phyloP scores from a whole-genome alignment of 2,329 filamentous ascomycete genomes.

The Teratosphaeria gauchensis region DNA sequence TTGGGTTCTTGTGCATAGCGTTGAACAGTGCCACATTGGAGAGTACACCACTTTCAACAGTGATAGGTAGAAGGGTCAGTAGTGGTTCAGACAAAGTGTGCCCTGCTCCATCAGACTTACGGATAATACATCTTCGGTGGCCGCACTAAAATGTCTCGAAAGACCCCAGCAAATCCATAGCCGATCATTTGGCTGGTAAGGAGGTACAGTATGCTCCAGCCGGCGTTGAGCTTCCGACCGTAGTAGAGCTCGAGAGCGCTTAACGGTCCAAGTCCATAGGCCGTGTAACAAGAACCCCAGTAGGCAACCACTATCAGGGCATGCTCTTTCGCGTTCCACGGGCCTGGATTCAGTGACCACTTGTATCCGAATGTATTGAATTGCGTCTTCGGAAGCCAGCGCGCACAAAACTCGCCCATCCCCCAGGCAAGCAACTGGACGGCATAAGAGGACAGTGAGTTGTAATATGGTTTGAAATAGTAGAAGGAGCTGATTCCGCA shows the following conservation, averaged over 20 bases:
- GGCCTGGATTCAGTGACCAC: conserved; percentile 25
- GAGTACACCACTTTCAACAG: conserved; percentile 15
- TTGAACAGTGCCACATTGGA: conserved; percentile 31
- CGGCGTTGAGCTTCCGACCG: conserved; percentile 5
- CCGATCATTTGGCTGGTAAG: conserved; percentile 39
- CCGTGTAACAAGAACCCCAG: conserved; percentile 16
- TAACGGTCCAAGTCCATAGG: conserved; percentile 8
- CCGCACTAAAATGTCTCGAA: conserved; percentile 38
- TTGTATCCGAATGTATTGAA: conserved; percentile 19
- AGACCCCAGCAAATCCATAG: conserved; percentile 40
- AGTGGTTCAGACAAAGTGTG: too few relatives aligned
- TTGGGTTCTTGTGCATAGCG: conserved; percentile 25
- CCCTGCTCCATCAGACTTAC: too few relatives aligned
- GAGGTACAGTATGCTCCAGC: conserved; percentile 8
- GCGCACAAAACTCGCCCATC: conserved; percentile 8
- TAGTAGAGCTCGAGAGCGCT: conserved; percentile 10
- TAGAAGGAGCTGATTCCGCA: conserved; percentile 9
- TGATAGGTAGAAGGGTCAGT: too few relatives aligned
- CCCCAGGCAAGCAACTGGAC: conserved; percentile 8
- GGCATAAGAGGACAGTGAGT: conserved; percentile 2
- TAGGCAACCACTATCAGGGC: conserved; percentile 26
- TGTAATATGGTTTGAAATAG: conserved; percentile 10
- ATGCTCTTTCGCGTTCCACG: conserved; percentile 28
- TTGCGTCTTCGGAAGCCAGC: conserved; percentile 14
- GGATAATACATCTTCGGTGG: conserved; percentile 42